Conservation (phyloP, 345 rosid species). For the Excoecaria cochinchinensis region DNA sequence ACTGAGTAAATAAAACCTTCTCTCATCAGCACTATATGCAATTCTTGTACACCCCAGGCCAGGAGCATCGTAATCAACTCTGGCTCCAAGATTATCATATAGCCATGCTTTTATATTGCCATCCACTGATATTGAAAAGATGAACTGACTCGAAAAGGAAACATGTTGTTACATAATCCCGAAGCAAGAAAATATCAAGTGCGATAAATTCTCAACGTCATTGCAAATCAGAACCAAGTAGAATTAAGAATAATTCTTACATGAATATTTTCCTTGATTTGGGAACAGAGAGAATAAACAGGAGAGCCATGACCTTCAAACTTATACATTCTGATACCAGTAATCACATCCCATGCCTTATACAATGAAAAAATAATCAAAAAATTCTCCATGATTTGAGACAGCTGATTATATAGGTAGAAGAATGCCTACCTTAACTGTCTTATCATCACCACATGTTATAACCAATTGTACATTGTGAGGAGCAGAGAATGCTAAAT, state of each 20-base stretch:
- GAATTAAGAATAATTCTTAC: conserved; percentile 27
- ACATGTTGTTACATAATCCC: conserved; percentile 12
- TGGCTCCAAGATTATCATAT: conserved; percentile 71
- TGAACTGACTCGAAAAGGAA: conserved; percentile 47
- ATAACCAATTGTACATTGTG: conserved; percentile 43
- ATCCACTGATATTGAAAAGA: conserved; percentile 76
- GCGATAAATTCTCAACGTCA: background rate
- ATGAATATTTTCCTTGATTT: conserved; percentile 47
- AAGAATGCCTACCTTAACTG: conserved; percentile 49
- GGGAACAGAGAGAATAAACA: conserved; percentile 67
- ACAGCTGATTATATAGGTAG: background rate
- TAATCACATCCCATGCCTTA: conserved; percentile 63
- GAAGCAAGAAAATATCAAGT: conserved; percentile 7
- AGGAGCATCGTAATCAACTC: conserved; percentile 87
- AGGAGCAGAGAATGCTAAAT: conserved; percentile 60
- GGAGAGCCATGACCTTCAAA: conserved; percentile 80
- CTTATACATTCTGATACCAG: conserved; percentile 45
- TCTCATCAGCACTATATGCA: conserved; percentile 83
- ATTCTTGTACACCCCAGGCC: conserved; percentile 79
- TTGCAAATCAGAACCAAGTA: background rate
- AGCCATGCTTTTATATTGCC: conserved; percentile 94
- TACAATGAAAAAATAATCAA: conserved; percentile 5
- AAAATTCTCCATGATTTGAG: background rate
- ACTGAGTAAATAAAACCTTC: conserved; percentile 41
- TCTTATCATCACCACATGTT: conserved; percentile 87